Conservation (phyloP, 2,329 filamentous ascomycete genomes). For the Aureobasidium mangrovei region DNA sequence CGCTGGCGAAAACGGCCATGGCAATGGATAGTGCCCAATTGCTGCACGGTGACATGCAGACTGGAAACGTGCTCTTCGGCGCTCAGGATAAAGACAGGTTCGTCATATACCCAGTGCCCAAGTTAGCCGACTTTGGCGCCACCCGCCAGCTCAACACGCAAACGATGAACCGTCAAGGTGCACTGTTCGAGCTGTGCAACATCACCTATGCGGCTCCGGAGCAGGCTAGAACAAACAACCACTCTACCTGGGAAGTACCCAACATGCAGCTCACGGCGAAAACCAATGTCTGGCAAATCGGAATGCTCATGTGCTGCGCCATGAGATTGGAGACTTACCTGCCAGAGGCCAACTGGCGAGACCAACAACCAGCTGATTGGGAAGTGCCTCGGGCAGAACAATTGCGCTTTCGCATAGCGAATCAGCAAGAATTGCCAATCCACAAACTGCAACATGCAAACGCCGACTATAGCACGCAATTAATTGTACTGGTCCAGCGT, state of each 20-base stretch:
- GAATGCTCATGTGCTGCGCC: not conserved
- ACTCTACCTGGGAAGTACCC: not conserved
- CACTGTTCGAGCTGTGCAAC: not conserved
- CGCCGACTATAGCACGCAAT: not conserved
- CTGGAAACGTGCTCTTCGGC: not conserved
- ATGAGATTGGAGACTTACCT: not conserved
- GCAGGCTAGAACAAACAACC: not conserved
- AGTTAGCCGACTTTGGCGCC: too few species aligned
- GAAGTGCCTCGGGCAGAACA: not conserved
- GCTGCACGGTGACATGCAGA: not conserved
- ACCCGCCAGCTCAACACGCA: too few species aligned
- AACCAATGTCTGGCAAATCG: slow-evolving; percentile 1
- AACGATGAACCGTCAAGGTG: too few species aligned
- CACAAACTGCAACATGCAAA: not conserved
- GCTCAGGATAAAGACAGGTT: not conserved
- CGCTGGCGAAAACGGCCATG: not conserved
- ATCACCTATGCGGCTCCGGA: not conserved
- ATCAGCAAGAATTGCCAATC: not conserved
- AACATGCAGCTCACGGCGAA: not conserved
- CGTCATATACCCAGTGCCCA: not conserved
- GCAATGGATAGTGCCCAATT: not conserved
- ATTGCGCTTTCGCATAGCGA: not conserved
- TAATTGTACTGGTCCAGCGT: not conserved
- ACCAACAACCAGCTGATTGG: not conserved
- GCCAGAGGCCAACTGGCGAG: not conserved